A percentile compares a stretch with the other conserved stretches of the same genome.
phyloP scores from a whole-genome alignment of 768 basidiomycete species.

The Phallus indusiatus region DNA sequence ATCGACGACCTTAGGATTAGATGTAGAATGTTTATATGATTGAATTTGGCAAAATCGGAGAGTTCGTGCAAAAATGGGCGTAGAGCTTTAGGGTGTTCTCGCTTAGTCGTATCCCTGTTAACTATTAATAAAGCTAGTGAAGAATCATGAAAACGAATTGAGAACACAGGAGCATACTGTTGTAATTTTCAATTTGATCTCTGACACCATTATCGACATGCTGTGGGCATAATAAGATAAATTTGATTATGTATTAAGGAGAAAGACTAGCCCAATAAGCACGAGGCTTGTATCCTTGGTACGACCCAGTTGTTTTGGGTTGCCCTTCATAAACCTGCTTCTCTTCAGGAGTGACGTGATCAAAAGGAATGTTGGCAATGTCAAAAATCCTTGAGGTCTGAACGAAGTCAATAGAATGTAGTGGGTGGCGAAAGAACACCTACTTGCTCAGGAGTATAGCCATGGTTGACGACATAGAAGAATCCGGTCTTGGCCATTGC shows the following conservation, averaged over 20 bases:
- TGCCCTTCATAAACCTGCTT: slow-evolving; percentile 31
- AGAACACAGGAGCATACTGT: slow-evolving; percentile 27
- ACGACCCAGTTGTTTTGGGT: slow-evolving; percentile 36
- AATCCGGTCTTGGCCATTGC: slow-evolving; percentile 36
- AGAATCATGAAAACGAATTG: background rate
- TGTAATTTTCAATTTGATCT: slow-evolving; percentile 58
- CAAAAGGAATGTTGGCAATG: slow-evolving; percentile 37
- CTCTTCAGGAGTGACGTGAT: slow-evolving; percentile 31
- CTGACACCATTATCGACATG: slow-evolving; percentile 52
- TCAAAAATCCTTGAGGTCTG: slow-evolving; percentile 38
- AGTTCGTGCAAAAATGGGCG: slow-evolving; percentile 46
- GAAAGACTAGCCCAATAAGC: slow-evolving; percentile 38
- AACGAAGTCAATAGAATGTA: background rate
- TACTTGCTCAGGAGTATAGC: slow-evolving; percentile 33
- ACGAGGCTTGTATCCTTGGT: slow-evolving; percentile 46
- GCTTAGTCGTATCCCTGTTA: slow-evolving; percentile 37
- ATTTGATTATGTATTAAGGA: no score
- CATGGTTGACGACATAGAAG: slow-evolving; percentile 43
- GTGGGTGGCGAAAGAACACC: background rate
- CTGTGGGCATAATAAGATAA: slow-evolving; percentile 23
- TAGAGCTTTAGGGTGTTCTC: slow-evolving; percentile 38
- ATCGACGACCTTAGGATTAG: slow-evolving; percentile 32
- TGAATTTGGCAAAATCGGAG: slow-evolving; percentile 37
- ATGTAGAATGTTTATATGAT: slow-evolving; percentile 43
- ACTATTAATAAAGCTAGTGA: slow-evolving; percentile 26